Conservation (phyloP, 257 asterid species). For the Nicotiana obtusifolia region DNA sequence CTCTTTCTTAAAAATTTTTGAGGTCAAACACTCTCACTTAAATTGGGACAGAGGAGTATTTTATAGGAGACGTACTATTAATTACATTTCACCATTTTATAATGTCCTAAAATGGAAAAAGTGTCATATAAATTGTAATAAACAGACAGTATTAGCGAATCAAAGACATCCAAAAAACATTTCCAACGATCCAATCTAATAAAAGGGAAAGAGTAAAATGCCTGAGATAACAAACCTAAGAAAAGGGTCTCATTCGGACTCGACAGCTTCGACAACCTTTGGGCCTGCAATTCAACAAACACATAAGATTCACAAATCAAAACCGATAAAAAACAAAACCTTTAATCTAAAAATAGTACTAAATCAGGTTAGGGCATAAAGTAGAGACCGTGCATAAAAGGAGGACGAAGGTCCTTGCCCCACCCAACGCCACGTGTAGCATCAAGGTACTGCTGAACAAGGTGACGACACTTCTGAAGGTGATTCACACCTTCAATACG, state of each 20-base stretch:
- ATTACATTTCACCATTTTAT: not conserved
- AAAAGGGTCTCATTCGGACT: not conserved
- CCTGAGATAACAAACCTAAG: not conserved
- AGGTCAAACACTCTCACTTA: too few relatives aligned
- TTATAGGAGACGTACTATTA: too few relatives aligned
- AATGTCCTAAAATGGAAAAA: not conserved
- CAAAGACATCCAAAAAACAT: not conserved
- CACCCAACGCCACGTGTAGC: slow-evolving; percentile 94
- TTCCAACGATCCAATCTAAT: not conserved
- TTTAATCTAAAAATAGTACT: not conserved
- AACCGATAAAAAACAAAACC: not conserved
- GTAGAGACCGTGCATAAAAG: slow-evolving; percentile 55
- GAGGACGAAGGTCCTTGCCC: slow-evolving; percentile 96
- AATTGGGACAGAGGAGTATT: too few relatives aligned
- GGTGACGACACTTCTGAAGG: slow-evolving; percentile 94
- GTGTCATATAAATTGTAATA: not conserved
- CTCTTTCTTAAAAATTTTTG: too few relatives aligned
- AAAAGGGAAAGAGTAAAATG: not conserved
- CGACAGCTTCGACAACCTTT: slow-evolving; percentile 8
- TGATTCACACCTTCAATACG: slow-evolving; percentile 85
- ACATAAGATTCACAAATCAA: not conserved
- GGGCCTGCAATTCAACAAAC: slow-evolving; percentile 10
- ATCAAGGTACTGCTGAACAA: slow-evolving; percentile 81
- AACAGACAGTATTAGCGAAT: not conserved
- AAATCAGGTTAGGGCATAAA: not conserved